Evolutionary conservation across 768 basidiomycete species (phyloP), one percentile per base, ranked within the genome.

Genomic region (Glaciozyma antarctica): DNA sequence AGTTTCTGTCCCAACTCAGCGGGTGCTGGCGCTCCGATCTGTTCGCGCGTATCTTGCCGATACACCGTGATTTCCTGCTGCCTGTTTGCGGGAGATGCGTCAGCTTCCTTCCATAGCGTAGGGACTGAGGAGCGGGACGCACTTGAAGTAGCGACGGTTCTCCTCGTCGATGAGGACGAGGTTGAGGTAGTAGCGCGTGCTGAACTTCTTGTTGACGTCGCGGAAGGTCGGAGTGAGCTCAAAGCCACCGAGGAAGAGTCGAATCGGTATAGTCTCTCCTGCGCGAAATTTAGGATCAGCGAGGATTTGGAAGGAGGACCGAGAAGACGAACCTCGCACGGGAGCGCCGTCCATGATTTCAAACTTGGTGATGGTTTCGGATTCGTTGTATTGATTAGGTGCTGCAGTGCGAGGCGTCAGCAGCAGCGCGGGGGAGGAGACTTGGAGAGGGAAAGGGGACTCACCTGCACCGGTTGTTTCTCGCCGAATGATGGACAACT

Each of bases 301-400:
- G 0, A 30, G 28, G 47, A 12, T 8, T 5, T 12, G 26, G 49
- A 28, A 38, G 16, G 58, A 44, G 26, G 53, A 43, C 22, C 12
- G 28, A 12, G 3, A 2, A 17, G 17, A 51, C 75, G 19, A 24
- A 88, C 90, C 90, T 80, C 91, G 82, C n/a, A 97, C 91, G 2
- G 94, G 94, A 10, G 93, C 90, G 3, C 93, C 92, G 76, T 98
- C 93, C 93, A 95, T 95, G 71, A 97, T 95, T 78, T 98, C 95
- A 74, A 97, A 98, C 78, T 98, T 98, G 13, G 95, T 98, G 73
- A 99, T 97, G 12, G 93, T 98, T 76, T 98, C 93, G 73, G 88
- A 90, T 77, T 99, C 94, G 76, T 97, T 99, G 77, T 99, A 98
- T 78, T 93, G 92, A 73, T 98, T 99, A n/a, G 95, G 95, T 3